Conservation (phyloP, 2,329 filamentous ascomycete genomes). For the Penicillium brasilianum region DNA sequence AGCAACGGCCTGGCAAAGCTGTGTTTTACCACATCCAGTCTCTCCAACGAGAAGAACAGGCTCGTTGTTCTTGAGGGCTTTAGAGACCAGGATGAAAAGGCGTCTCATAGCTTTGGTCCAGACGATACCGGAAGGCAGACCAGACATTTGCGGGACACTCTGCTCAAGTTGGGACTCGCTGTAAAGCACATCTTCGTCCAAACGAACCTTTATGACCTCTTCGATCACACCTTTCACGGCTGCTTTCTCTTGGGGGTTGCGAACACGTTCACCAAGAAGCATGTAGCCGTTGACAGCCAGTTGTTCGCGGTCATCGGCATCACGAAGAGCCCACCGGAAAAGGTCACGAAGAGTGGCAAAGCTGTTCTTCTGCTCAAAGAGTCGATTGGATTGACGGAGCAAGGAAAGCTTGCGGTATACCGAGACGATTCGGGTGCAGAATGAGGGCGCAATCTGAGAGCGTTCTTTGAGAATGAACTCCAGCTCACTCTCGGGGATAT, state of each 20-base stretch:
- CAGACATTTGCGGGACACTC: constrained; percentile 53
- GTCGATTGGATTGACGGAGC: constrained; percentile 82
- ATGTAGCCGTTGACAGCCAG: constrained; percentile 94
- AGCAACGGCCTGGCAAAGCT: constrained; percentile 89
- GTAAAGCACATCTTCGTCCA: constrained; percentile 78
- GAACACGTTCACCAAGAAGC: constrained; percentile 90
- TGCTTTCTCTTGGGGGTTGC: constrained; percentile 82
- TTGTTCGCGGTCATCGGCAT: constrained; percentile 83
- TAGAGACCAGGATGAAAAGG: constrained; percentile 84
- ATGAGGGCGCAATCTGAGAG: constrained; percentile 86
- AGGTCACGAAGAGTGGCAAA: constrained; percentile 96
- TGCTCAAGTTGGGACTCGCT: constrained; percentile 63
- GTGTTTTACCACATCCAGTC: constrained; percentile 97
- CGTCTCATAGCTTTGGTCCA: constrained; percentile 96
- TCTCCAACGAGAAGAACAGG: constrained; percentile 94
- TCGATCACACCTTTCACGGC: constrained; percentile 90
- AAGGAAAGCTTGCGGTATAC: constrained; percentile 93
- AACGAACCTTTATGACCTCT: constrained; percentile 81
- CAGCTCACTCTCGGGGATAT: constrained; percentile 93
- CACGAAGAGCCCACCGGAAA: constrained; percentile 90
- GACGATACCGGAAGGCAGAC: constrained; percentile 63
- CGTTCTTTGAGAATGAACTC: constrained; percentile 88
- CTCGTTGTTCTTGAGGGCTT: constrained; percentile 86
- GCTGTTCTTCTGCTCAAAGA: constrained; percentile 97
- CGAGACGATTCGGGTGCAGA: constrained; percentile 86